Evolutionary conservation across 1,284 basidiomycete genomes (phyloP).

Genomic region (Ceratobasidium sp.): DNA sequence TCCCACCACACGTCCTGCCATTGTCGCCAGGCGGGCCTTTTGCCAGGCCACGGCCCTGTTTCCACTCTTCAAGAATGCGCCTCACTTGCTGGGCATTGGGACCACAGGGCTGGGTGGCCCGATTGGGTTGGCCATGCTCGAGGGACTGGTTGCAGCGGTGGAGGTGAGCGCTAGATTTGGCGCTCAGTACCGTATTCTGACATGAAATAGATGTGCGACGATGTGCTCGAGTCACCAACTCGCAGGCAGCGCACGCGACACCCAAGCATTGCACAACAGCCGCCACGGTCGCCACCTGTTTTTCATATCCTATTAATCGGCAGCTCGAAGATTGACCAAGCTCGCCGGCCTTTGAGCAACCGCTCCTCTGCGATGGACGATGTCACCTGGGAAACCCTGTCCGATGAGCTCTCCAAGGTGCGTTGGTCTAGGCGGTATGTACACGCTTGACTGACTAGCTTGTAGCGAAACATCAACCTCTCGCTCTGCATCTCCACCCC

Average conservation of each 20-base stretch:
- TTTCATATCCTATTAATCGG: conserved; percentile 75
- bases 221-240: conserved; percentile 53
- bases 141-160: conserved; percentile 76
- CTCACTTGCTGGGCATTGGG: conserved; percentile 65
- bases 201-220: conserved; percentile 67
- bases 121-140: conserved; percentile 75
- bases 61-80: conserved; percentile 26
- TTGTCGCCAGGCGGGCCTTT: conserved; percentile 18
- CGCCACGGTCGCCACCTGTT: conserved; percentile 53
- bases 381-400: conserved; percentile 74
- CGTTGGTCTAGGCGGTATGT: conserved; percentile 44
- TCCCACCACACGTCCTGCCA: conserved; percentile 25
- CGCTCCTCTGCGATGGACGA: conserved; percentile 65
- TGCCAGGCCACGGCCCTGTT: conserved; percentile 12
- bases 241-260: conserved; percentile 47
- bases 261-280: conserved; percentile 47
- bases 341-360: conserved; percentile 71
- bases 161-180: conserved; percentile 64
- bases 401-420: conserved; percentile 74
- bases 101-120: conserved; percentile 64
- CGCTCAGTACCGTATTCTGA: conserved; percentile 34
- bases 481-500: conserved; percentile 66
- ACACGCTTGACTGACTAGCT: conserved; percentile 17
- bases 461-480: conserved; percentile 72
- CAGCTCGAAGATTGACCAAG: conserved; percentile 67